A percentile compares a stretch with the other conserved stretches of the same genome.
These are phyloP conservation scores for Ophiosphaerella korrae DNA, from an alignment of 2,329 filamentous ascomycete genomes.

Conservation along the genomic window DNA sequence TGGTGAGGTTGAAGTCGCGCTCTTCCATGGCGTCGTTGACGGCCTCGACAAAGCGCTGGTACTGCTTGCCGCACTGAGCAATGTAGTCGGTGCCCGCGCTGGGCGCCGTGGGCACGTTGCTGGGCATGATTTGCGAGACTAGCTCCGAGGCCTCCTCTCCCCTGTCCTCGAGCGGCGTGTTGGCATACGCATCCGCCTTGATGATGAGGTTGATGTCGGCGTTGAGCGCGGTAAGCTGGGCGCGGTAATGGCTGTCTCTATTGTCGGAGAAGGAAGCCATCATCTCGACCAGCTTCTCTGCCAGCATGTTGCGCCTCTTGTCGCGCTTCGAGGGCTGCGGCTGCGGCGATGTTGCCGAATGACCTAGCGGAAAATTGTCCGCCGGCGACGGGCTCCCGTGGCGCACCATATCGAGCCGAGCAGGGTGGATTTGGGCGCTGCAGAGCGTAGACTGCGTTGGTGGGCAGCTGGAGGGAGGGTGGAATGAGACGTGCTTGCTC, in stretches of 20 bases:
- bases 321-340: slow-evolving; percentile 78
- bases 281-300: slow-evolving; percentile 77
- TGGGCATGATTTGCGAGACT: slow-evolving; percentile 53
- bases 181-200: slow-evolving; percentile 79
- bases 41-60: slow-evolving; percentile 82
- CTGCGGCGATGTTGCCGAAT: slow-evolving; percentile 51
- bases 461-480: too few species aligned
- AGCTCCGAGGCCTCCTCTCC: slow-evolving; percentile 70
- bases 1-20: slow-evolving; percentile 80
- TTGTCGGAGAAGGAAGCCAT: slow-evolving; percentile 79
- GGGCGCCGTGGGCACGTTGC: slow-evolving; percentile 47
- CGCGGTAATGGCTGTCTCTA: slow-evolving; percentile 81
- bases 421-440: too few species aligned
- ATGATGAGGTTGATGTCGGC: slow-evolving; percentile 86
- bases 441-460: not conserved
- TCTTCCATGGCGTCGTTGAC: slow-evolving; percentile 88
- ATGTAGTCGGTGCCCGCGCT: slow-evolving; percentile 71
- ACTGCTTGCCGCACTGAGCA: slow-evolving; percentile 74
- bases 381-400: slow-evolving; percentile 45
- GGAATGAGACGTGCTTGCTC: not conserved
- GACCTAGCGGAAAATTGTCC: slow-evolving; percentile 43
- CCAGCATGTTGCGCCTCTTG: slow-evolving; percentile 82
- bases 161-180: slow-evolving; percentile 69
- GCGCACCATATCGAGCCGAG: slow-evolving; percentile 39
- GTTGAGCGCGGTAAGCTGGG: slow-evolving; percentile 90